Evolutionary conservation across 129 eudicot species (phyloP).

Genomic region (Erigeron canadensis): DNA sequence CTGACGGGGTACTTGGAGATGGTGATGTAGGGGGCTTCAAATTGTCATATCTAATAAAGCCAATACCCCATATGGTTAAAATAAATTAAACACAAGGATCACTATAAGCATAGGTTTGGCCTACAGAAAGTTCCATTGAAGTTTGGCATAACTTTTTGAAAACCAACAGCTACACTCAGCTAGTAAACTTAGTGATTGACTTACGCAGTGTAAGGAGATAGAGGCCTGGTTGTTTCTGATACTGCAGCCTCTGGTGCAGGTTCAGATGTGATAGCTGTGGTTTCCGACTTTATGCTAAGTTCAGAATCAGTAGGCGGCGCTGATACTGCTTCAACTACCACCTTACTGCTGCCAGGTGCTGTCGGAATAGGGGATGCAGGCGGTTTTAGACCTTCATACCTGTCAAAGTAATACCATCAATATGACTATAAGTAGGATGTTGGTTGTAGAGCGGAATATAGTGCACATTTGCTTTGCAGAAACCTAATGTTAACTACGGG

Average conservation of each 20-base stretch:
- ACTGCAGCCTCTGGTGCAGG: conserved; percentile 27
- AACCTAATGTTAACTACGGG: conserved; percentile 3
- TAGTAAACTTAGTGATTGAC: conserved; percentile 13
- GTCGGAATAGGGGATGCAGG: conserved; percentile 72
- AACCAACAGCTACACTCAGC: neutral
- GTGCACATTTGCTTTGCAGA: neutral
- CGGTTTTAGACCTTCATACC: conserved; percentile 81
- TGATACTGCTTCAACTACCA: conserved; percentile 25
- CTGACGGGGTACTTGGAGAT: conserved; percentile 54
- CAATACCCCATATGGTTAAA: neutral
- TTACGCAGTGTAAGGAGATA: conserved; percentile 62
- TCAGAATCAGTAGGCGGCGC: conserved; percentile 33
- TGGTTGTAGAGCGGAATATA: neutral
- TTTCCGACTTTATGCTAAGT: conserved; percentile 21
- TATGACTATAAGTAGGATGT: neutral
- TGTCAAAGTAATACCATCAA: conserved; percentile 27
- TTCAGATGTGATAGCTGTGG: conserved; percentile 25
- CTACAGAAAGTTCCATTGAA: neutral
- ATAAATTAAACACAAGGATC: neutral
- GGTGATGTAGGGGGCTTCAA: conserved; percentile 79
- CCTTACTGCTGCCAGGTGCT: conserved; percentile 48
- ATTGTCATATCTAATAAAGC: conserved; percentile 48
- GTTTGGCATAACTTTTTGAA: conserved; percentile 4
- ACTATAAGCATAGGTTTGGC: neutral
- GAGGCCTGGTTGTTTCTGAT: conserved; percentile 35